Evolutionary conservation across 2,329 filamentous ascomycete species (phyloP), one percentile per base, ranked within the genome.

Genomic region (Stachybotrys chartarum): DNA sequence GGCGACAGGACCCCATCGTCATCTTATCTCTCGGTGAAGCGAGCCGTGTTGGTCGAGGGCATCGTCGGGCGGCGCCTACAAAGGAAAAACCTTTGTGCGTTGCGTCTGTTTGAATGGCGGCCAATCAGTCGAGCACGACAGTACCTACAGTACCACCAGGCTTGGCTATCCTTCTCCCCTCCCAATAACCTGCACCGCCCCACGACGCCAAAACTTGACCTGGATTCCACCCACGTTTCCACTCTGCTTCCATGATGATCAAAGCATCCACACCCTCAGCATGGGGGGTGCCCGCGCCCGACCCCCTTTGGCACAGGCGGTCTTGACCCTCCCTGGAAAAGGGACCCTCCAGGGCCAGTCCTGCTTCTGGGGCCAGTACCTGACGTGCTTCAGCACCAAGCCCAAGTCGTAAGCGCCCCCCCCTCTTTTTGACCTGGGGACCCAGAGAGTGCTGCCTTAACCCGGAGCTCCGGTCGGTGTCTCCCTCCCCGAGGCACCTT

Each of bases 91-190:
- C 24, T 24, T 24, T 10, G 8, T 42, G 35, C 14, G 35, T 14
- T 42, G 10, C 14, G 35, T 2, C 14, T 42, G 35, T n/a, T 57
- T 56, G 57, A 58, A 66, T 62, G 62, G 59, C 62, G 58, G 56
- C 68, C 68, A 70, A 70, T 70, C 67, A 70, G 58, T 66, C 59
- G 56, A 66, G 62, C 65, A 67, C 61, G 65, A 64, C 64, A 63
- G 53, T 24, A 24, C 24, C 2, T 24, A 24, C 24, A 24, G 24
- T 24, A 24, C 24, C 56, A 57, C 56, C 58, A 60, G 35, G 35
- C 35, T 42, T 42, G 35, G 35, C 35, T 42, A 42, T 42, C 2
- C 14, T 42, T 14, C 14, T 6, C 59, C 56, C 60, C 53, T 35
- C 54, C 50, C 4, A 24, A 24, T 24, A 24, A 24, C 24, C 24